Percentiles rank a stretch among this genome's conserved stretches.
Conservation (phyloP, 2,329 filamentous ascomycete species). For the Monosporascus sp. region DNA sequence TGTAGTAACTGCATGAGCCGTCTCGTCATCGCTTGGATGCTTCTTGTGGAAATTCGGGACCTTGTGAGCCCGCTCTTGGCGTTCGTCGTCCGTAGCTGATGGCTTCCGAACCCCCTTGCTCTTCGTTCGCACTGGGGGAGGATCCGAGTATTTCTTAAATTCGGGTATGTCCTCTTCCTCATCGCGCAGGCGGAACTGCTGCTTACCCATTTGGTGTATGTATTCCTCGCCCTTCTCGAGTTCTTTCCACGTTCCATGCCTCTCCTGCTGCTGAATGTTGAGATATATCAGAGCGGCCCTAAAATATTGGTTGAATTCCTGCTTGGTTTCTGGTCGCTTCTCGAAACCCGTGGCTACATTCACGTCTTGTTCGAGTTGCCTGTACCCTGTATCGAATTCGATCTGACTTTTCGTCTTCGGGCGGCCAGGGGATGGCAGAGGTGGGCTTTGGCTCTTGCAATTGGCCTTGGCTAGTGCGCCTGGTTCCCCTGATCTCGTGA, state of each 20-base stretch:
- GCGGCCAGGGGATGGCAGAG: neutral
- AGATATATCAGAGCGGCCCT: slow-evolving; percentile 2
- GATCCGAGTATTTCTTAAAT: neutral
- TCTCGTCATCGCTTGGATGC: neutral
- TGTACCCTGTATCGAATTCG: neutral
- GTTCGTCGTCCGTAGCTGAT: neutral
- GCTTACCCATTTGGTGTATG: slow-evolving; percentile 9
- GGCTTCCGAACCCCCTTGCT: neutral
- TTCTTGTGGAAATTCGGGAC: neutral
- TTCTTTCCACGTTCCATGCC: slow-evolving; percentile 6
- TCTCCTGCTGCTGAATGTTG: slow-evolving; percentile 2
- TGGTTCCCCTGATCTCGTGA: neutral
- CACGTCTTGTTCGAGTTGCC: slow-evolving; percentile 1
- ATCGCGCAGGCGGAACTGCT: neutral
- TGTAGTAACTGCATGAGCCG: neutral
- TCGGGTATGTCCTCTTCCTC: neutral
- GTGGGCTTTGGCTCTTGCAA: neutral
- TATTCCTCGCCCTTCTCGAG: slow-evolving; percentile 6
- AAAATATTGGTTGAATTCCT: slow-evolving; percentile 4
- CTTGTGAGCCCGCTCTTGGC: neutral
- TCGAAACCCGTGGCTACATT: slow-evolving; percentile 1
- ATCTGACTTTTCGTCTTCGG: neutral
- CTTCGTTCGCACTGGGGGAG: neutral
- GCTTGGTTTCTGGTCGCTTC: slow-evolving; percentile 1
- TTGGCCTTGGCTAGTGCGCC: neutral